These are phyloP conservation scores for Delonix regia DNA, from an alignment of 306 rosid species.

Conservation along the genomic window DNA sequence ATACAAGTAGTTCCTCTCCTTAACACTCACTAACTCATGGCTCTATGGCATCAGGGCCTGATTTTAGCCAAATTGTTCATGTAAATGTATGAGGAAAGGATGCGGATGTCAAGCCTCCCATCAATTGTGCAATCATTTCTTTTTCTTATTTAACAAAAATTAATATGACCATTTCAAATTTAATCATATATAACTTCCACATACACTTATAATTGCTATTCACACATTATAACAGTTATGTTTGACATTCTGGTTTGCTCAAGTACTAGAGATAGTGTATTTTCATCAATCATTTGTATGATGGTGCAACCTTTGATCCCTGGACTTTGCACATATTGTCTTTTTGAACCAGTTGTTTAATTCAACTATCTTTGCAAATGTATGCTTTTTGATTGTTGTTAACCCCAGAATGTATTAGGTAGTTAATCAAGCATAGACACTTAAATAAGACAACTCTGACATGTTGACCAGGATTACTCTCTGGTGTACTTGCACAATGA, in stretches of 20 bases:
- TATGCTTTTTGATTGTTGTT: background rate
- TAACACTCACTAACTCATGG: background rate
- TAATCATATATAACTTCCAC: background rate
- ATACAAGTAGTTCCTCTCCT: background rate
- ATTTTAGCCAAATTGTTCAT: background rate
- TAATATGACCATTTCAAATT: background rate
- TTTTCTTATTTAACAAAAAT: background rate
- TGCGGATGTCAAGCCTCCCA: background rate
- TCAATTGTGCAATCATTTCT: background rate
- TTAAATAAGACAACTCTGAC: background rate
- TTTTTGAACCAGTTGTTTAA: background rate
- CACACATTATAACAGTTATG: background rate
- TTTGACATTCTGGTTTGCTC: constrained; percentile 8
- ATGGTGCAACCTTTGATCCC: background rate
- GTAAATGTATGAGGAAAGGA: background rate
- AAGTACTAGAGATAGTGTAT: constrained; percentile 8
- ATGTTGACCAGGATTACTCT: background rate
- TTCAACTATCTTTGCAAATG: background rate
- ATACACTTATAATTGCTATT: background rate
- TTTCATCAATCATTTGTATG: constrained; percentile 4
- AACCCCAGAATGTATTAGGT: background rate
- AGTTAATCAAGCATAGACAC: background rate
- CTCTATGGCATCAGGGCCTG: background rate
- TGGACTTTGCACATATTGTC: background rate
- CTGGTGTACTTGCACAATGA: background rate